phyloP scores from a whole-genome alignment of 2,329 filamentous ascomycete species.

The Neofusicoccum cordaticola region DNA sequence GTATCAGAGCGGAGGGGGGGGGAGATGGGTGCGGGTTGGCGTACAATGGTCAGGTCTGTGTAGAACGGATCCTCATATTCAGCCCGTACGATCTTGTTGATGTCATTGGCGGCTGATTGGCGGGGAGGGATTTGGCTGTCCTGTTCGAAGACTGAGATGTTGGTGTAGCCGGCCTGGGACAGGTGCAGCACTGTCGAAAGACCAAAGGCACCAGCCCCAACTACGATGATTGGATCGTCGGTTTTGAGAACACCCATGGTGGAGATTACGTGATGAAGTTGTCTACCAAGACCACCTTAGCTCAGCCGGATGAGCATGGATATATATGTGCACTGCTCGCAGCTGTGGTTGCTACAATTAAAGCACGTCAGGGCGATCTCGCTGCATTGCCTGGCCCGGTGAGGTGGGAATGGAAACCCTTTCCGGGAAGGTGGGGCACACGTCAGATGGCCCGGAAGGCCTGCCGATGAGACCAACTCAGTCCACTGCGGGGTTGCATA shows the following conservation, averaged over 20 bases:
- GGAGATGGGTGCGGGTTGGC: slow-evolving; percentile 16
- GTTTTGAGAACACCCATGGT: slow-evolving; percentile 25
- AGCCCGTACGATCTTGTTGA: slow-evolving; percentile 61
- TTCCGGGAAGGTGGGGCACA: background rate
- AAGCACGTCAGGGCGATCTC: background rate
- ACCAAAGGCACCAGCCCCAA: slow-evolving; percentile 32
- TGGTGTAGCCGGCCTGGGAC: slow-evolving; percentile 27
- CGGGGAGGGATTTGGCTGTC: slow-evolving; percentile 45
- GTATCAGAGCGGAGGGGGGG: background rate
- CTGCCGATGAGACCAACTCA: background rate
- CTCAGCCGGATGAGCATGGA: background rate
- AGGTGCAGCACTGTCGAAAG: slow-evolving; percentile 32
- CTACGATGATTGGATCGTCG: slow-evolving; percentile 26
- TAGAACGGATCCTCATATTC: slow-evolving; percentile 60
- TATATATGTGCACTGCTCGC: background rate
- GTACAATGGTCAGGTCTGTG: slow-evolving; percentile 52
- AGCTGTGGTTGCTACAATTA: no score
- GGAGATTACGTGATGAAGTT: background rate
- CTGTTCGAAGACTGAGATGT: slow-evolving; percentile 30
- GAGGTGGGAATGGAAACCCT: background rate
- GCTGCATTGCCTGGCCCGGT: no score
- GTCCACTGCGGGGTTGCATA: no score
- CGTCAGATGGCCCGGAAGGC: background rate
- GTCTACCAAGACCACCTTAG: background rate
- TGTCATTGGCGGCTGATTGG: slow-evolving; percentile 56